Percentiles rank a stretch among this genome's conserved stretches.
phyloP scores from a whole-genome alignment of 208 protist genomes.

The Trypanosoma rangeli region DNA sequence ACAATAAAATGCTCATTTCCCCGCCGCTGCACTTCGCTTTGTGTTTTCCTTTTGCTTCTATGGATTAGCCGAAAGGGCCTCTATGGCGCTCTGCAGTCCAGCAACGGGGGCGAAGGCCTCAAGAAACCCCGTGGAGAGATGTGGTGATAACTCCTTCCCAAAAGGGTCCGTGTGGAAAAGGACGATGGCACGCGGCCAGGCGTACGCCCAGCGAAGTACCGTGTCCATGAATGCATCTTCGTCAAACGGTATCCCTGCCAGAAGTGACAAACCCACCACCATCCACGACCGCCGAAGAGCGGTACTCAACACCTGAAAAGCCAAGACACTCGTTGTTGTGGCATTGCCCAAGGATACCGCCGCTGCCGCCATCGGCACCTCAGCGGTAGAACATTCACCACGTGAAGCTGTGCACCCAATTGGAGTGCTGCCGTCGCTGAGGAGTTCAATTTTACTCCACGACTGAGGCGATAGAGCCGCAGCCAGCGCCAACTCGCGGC shows the following conservation, averaged over 20 bases:
- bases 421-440: conserved; percentile 6
- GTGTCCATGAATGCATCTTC: conserved; percentile 60
- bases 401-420: conserved; percentile 28
- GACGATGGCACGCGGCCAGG: conserved; percentile 30
- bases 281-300: conserved; percentile 43
- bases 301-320: conserved; percentile 43
- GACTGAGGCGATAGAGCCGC: conserved; percentile 5
- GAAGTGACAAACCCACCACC: conserved; percentile 30
- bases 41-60: not conserved
- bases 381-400: conserved; percentile 20
- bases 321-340: conserved; percentile 24
- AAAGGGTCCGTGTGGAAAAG: conserved; percentile 25
- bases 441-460: conserved; percentile 20
- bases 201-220: conserved; percentile 41
- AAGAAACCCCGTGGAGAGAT: conserved; percentile 17
- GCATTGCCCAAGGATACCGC: not conserved
- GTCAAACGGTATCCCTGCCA: conserved; percentile 23
- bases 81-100: conserved; percentile 11
- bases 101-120: conserved; percentile 24
- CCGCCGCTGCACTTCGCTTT: not conserved
- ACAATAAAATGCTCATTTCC: not conserved
- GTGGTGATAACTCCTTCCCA: not conserved
- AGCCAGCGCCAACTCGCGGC: not conserved
- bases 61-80: not conserved
- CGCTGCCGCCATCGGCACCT: conserved; percentile 12